A percentile compares a stretch with the other conserved stretches of the same genome.
Evolutionary conservation across 257 asterid genomes (phyloP).

Genomic region (Solanum chiquidenum): DNA sequence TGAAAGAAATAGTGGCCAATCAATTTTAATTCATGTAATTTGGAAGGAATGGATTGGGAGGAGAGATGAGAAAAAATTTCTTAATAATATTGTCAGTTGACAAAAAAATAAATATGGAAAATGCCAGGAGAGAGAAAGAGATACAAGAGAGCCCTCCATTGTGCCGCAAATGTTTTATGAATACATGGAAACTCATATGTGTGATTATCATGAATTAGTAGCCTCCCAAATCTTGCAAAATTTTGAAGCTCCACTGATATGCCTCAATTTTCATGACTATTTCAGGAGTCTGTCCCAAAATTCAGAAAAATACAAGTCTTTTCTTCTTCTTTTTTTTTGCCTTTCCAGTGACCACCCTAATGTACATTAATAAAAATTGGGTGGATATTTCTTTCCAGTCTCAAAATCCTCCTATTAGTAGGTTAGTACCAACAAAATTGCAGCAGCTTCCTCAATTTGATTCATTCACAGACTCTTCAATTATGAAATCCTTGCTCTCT

Average conservation of each 20-base stretch:
- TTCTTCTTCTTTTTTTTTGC: constrained; percentile 23
- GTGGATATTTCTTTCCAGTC: constrained; percentile 11
- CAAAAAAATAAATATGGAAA: not conserved
- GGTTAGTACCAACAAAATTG: constrained; percentile 46
- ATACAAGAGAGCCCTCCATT: not conserved
- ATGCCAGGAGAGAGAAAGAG: not conserved
- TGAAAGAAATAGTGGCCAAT: not conserved
- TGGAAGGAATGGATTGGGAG: not conserved
- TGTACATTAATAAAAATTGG: constrained; percentile 59
- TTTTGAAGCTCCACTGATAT: constrained; percentile 54
- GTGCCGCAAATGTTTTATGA: not conserved
- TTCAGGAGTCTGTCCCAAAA: constrained; percentile 20
- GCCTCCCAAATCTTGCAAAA: constrained; percentile 40
- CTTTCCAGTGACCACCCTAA: constrained; percentile 30
- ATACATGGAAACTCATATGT: not conserved
- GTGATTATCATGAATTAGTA: not conserved
- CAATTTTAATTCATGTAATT: not conserved
- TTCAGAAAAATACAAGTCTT: constrained; percentile 15
- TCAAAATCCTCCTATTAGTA: constrained; percentile 35
- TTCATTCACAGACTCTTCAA: constrained; percentile 64
- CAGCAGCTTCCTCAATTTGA: constrained; percentile 46
- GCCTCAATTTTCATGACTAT: constrained; percentile 21
- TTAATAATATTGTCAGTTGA: not conserved
- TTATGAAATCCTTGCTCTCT: constrained; percentile 47
- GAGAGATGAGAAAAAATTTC: not conserved